Base-by-base conservation (phyloP, 768 basidiomycete species). In the Daedaleopsis sinensis region DNA sequence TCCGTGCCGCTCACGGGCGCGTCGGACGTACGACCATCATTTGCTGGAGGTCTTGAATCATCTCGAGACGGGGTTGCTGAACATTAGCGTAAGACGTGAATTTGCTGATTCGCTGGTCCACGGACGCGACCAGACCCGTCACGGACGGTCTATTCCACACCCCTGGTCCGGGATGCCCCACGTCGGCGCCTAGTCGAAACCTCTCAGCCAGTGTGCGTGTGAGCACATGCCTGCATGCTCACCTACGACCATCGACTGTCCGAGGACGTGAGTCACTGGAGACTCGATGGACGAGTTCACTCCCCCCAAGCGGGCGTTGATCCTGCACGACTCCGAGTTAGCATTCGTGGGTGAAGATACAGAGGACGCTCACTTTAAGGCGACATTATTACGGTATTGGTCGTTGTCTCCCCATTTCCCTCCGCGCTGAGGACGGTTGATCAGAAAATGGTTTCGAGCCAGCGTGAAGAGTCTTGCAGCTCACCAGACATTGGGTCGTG, bases 111-210 rank as follows among this genome's bases (percentile, higher is more conserved):
- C 70, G 56, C 0, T 0, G 16, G 55, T 90, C 85, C 24, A 75
- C 74, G 0, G 88, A 90, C 1, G 78, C 83, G 0, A 91, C 89
- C 0, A 90, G 67, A 1, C 82, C 79, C 0, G 88, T 78, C 0
- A 88, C 75, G 0, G 89, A 90, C 0, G 90, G 82, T 6, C 76
- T 84, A 36, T 76, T 71, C 0, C 71, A 64, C 0, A 80, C 65
- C 0, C 87, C 86, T 9, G 88, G 83, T 0, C 81, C 79, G 0
- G 89, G 85, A 63, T 92, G 90, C 9, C 82, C 79, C 0, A 90
- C 75, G 56, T 78, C 77, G 1, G 74, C 75, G 23, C 76, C 77
- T 78, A 52, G 4, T 0, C 9, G 32, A n/a, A 13, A 5, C 7
- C 0, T n/a, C 1, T 50, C 21, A 52, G 38, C 19, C 50, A 53